Percentiles rank a stretch among this genome's conserved stretches.
These are phyloP conservation scores for Hypocreales sp. DNA, from an alignment of 2,329 filamentous ascomycete species.

Conservation along the genomic window DNA sequence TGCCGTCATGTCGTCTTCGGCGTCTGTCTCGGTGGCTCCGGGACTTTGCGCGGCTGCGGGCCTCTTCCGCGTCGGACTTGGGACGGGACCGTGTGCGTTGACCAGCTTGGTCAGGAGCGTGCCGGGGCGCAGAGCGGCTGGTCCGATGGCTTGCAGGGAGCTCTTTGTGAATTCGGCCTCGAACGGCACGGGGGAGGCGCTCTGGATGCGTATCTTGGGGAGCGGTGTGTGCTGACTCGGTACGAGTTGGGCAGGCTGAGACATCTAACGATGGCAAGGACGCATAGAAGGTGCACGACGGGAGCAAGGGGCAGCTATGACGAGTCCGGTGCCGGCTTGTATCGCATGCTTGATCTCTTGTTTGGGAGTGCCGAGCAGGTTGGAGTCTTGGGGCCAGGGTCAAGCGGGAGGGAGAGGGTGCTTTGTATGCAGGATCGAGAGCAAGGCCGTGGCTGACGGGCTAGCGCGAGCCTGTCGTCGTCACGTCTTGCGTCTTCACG, in stretches of 20 bases:
- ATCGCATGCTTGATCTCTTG: too few relatives aligned
- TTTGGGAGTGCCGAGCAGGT: too few relatives aligned
- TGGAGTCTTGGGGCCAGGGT: too few relatives aligned
- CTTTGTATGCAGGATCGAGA: too few relatives aligned
- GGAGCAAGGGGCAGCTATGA: background rate
- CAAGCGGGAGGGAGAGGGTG: too few relatives aligned
- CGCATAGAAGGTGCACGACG: background rate
- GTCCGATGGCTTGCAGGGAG: too few relatives aligned
- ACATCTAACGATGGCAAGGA: slow-evolving; percentile 9
- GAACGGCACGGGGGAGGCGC: slow-evolving; percentile 9
- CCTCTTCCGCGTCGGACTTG: slow-evolving; percentile 6
- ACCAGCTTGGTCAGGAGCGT: too few relatives aligned
- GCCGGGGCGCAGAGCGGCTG: too few relatives aligned
- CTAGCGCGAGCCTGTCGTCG: background rate
- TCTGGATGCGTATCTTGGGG: slow-evolving; percentile 13
- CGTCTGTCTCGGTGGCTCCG: too few relatives aligned
- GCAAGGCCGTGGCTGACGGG: background rate
- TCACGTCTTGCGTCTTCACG: slow-evolving; percentile 1
- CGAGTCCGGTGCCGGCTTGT: too few relatives aligned
- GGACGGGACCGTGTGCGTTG: too few relatives aligned
- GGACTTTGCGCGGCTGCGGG: slow-evolving; percentile 2
- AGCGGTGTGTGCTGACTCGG: slow-evolving; percentile 5
- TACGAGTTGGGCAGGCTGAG: background rate
- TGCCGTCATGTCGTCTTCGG: slow-evolving; percentile 2
- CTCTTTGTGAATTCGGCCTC: too few relatives aligned